These are phyloP conservation scores for Hanseniaspora hatyaiensis DNA, from an alignment of 805 yeast genomes.

Conservation along the genomic window DNA sequence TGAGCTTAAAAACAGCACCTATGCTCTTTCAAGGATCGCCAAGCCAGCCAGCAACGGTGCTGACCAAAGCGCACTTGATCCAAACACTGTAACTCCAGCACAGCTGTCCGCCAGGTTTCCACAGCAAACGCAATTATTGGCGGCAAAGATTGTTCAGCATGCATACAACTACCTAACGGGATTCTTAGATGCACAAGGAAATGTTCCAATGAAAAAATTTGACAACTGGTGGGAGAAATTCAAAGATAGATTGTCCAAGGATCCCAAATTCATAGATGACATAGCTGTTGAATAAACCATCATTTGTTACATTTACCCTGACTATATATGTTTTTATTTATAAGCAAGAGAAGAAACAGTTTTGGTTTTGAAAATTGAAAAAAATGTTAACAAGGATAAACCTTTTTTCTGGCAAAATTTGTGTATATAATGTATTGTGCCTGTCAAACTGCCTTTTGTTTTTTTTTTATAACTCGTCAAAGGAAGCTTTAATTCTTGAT, in stretches of 20 bases:
- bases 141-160: conserved; percentile 78
- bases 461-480: conserved; percentile 42
- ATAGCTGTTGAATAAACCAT: conserved; percentile 23
- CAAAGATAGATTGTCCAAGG: conserved; percentile 57
- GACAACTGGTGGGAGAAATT: conserved; percentile 95
- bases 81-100: conserved; percentile 22
- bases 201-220: conserved; percentile 75
- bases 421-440: no score
- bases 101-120: conserved; percentile 31
- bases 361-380: no score
- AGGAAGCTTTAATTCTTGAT: conserved; percentile 42
- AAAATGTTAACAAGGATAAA: no score
- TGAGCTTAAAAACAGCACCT: conserved; percentile 30
- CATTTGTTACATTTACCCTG: no score
- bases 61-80: no score
- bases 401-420: no score
- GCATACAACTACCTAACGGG: conserved; percentile 86
- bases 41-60: conserved; percentile 14
- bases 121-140: conserved; percentile 46
- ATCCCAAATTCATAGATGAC: conserved; percentile 68
- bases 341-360: no score
- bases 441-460: no score
- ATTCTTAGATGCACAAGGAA: conserved; percentile 68
- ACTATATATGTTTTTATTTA: no score
- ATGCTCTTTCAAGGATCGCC: conserved; percentile 17